phyloP scores from a whole-genome alignment of 352 stramenopile species.

The Pythium vanterpoolii region DNA sequence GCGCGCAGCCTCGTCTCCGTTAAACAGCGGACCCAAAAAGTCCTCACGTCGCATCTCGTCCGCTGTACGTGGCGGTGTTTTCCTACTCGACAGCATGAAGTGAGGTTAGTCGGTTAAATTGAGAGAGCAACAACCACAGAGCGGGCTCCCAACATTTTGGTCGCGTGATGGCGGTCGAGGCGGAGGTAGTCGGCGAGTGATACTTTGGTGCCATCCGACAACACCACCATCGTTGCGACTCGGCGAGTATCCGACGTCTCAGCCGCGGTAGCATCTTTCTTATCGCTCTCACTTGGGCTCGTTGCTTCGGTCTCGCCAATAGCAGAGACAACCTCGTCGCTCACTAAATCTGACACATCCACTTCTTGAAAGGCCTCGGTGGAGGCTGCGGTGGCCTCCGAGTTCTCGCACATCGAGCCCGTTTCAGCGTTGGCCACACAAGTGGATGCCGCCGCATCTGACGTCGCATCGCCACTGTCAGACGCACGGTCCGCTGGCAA shows the following conservation, averaged over 20 bases:
- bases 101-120: background rate
- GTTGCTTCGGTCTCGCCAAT: conserved; percentile 15
- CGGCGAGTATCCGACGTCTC: conserved; percentile 31
- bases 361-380: conserved; percentile 20
- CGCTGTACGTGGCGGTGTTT: conserved; percentile 25
- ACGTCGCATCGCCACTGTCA: background rate
- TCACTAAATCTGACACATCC: background rate
- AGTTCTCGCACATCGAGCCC: conserved; percentile 17
- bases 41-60: conserved; percentile 57
- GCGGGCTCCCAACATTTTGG: conserved; percentile 43
- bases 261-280: conserved; percentile 26
- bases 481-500: conserved; percentile 23
- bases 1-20: conserved; percentile 40
- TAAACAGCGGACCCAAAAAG: conserved; percentile 67
- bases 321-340: conserved; percentile 16
- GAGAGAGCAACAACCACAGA: background rate
- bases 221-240: conserved; percentile 50
- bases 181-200: conserved; percentile 63
- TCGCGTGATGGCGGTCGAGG: conserved; percentile 32
- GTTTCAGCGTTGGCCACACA: conserved; percentile 11
- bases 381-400: background rate
- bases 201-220: conserved; percentile 55
- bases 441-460: background rate
- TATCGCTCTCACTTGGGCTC: conserved; percentile 20
- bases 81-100: conserved; percentile 24